These are phyloP conservation scores for Geosmithia putterillii DNA, from an alignment of 2,329 filamentous ascomycete genomes.

Conservation along the genomic window DNA sequence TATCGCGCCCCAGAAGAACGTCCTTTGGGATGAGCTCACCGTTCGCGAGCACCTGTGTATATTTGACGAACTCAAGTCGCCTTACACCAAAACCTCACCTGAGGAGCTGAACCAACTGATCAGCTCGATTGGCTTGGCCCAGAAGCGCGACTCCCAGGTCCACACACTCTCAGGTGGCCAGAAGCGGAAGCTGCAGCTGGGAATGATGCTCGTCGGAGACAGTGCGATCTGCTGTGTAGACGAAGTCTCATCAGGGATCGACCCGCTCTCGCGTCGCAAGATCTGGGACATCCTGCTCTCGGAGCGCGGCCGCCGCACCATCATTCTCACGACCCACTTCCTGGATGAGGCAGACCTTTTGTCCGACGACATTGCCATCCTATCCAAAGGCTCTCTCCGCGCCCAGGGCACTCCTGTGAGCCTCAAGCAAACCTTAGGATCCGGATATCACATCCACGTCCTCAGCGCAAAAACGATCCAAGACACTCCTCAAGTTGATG, in stretches of 20 bases:
- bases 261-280: slow-evolving; percentile 49
- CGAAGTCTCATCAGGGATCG: slow-evolving; percentile 62
- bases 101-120: slow-evolving; percentile 34
- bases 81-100: slow-evolving; percentile 29
- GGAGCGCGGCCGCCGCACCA: slow-evolving; percentile 53
- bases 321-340: slow-evolving; percentile 64
- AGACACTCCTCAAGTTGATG: slow-evolving; percentile 38
- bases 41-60: slow-evolving; percentile 59
- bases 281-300: slow-evolving; percentile 49
- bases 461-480: slow-evolving; percentile 11
- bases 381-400: slow-evolving; percentile 55
- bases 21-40: slow-evolving; percentile 62
- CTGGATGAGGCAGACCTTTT: slow-evolving; percentile 65
- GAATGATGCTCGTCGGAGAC: slow-evolving; percentile 68
- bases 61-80: slow-evolving; percentile 57
- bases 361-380: slow-evolving; percentile 57
- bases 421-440: slow-evolving; percentile 53
- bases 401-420: slow-evolving; percentile 57
- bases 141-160: slow-evolving; percentile 48
- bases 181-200: slow-evolving; percentile 64
- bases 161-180: slow-evolving; percentile 62
- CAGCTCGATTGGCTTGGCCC: slow-evolving; percentile 49
- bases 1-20: slow-evolving; percentile 64
- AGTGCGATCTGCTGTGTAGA: slow-evolving; percentile 62
- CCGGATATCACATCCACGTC: slow-evolving; percentile 15